These are phyloP conservation scores for Aspergillus sclerotialis DNA, from an alignment of 2,329 filamentous ascomycete species.

Conservation along the genomic window DNA sequence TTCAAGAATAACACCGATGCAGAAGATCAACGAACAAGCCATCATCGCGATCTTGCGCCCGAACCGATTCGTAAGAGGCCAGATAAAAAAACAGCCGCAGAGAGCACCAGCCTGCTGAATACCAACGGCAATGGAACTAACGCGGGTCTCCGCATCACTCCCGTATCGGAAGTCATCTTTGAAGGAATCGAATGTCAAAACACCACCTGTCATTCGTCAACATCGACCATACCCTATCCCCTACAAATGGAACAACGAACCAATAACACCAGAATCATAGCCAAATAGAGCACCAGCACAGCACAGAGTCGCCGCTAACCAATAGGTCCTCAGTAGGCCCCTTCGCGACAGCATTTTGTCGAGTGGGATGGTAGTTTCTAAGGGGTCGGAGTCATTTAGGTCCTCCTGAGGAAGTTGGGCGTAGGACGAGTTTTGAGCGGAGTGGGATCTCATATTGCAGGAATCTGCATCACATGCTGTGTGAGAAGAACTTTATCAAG, in stretches of 20 bases:
- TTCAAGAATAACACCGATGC: conserved; percentile 40
- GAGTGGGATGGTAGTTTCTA: neutral
- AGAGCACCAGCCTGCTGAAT: conserved; percentile 49
- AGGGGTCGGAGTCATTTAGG: conserved; percentile 1
- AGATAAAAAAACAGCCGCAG: conserved; percentile 45
- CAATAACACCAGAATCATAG: conserved; percentile 39
- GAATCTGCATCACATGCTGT: neutral
- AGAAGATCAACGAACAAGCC: conserved; percentile 41
- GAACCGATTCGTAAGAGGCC: conserved; percentile 40
- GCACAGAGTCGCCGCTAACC: conserved; percentile 46
- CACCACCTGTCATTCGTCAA: conserved; percentile 28
- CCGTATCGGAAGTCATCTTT: conserved; percentile 37
- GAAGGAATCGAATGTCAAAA: conserved; percentile 42
- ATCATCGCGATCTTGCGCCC: conserved; percentile 43
- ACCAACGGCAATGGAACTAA: conserved; percentile 44
- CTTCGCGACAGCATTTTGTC: conserved; percentile 5
- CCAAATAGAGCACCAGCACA: conserved; percentile 43
- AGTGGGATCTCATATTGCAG: neutral
- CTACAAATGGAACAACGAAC: conserved; percentile 14
- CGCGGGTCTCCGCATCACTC: conserved; percentile 32
- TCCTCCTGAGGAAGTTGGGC: conserved; percentile 12
- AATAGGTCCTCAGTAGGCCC: conserved; percentile 44
- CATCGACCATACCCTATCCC: neutral
- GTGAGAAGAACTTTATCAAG: conserved; percentile 3
- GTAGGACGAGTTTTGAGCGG: conserved; percentile 9